phyloP scores from a whole-genome alignment of 140 eudicot species.

The Ambrosia hybrid region DNA sequence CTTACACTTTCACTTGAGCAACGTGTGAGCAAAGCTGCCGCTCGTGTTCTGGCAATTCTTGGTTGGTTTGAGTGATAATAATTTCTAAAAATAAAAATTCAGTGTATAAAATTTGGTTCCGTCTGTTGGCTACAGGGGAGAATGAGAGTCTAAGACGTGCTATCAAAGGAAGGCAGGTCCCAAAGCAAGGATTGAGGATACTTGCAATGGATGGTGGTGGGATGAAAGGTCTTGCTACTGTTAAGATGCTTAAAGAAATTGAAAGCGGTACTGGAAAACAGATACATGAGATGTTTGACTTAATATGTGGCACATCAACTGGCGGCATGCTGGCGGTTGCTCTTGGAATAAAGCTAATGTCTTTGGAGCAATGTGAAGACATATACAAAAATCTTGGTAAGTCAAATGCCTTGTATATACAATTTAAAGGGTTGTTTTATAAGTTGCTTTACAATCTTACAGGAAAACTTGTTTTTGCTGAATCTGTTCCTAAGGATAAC shows the following conservation, averaged over 20 bases:
- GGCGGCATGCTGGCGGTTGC: conserved; percentile 99
- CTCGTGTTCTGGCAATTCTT: conserved; percentile 93
- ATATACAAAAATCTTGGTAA: conserved; percentile 94
- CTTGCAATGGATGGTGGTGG: conserved; percentile 99
- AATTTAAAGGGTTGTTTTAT: conserved; percentile 2
- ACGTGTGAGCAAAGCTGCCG: conserved; percentile 94
- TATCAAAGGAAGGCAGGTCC: conserved; percentile 79
- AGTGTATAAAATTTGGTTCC: not conserved
- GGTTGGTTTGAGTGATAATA: conserved; percentile 50
- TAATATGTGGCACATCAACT: conserved; percentile 97
- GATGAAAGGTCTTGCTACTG: conserved; percentile 98
- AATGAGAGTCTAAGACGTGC: conserved; percentile 94
- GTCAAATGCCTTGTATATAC: conserved; percentile 15
- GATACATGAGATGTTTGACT: conserved; percentile 97
- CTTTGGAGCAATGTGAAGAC: conserved; percentile 97
- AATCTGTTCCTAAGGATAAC: conserved; percentile 88
- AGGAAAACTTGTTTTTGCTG: conserved; percentile 98
- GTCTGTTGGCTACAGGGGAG: conserved; percentile 58
- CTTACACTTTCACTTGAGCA: conserved; percentile 66
- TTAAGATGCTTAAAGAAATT: conserved; percentile 81
- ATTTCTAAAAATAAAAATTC: not conserved
- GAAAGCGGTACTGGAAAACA: conserved; percentile 92
- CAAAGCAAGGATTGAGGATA: conserved; percentile 91
- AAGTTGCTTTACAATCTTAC: conserved; percentile 14
- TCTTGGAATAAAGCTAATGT: conserved; percentile 88